phyloP scores from a whole-genome alignment of 1,284 basidiomycete species.

The Ceratobasidium sp. region DNA sequence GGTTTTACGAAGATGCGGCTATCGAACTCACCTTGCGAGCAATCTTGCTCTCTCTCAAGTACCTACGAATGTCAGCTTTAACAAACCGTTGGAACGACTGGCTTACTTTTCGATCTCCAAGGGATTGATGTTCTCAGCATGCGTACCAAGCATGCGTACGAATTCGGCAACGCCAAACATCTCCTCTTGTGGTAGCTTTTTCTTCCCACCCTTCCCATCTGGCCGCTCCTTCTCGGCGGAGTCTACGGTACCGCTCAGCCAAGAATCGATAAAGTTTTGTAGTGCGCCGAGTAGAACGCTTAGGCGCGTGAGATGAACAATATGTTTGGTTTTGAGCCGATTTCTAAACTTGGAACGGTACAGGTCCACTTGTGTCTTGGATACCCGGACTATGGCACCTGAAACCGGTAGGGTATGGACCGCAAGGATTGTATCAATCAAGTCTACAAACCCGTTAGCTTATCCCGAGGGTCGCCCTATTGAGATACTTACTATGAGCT shows the following conservation, averaged over 20 bases:
- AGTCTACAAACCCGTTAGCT: constrained; percentile 57
- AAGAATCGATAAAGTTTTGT: constrained; percentile 58
- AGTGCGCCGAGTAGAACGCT: constrained; percentile 74
- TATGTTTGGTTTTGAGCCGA: constrained; percentile 75
- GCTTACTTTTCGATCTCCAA: constrained; percentile 70
- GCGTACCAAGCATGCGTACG: constrained; percentile 69
- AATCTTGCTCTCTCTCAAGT: constrained; percentile 87
- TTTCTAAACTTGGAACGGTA: constrained; percentile 83
- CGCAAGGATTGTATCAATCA: constrained; percentile 86
- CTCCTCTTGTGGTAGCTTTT: constrained; percentile 50
- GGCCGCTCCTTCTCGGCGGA: constrained; percentile 48
- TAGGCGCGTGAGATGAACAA: constrained; percentile 81
- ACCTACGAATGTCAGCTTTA: constrained; percentile 48
- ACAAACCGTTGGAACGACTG: neutral
- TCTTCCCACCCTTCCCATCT: constrained; percentile 47
- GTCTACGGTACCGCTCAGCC: constrained; percentile 49
- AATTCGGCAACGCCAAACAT: constrained; percentile 72
- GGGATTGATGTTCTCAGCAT: constrained; percentile 76
- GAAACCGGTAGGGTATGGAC: constrained; percentile 80
- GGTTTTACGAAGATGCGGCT: neutral
- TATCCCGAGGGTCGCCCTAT: neutral
- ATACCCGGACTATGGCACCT: constrained; percentile 63
- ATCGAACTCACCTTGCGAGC: constrained; percentile 51
- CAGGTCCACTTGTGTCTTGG: constrained; percentile 76
- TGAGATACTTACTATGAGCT: constrained; percentile 80